phyloP scores from a whole-genome alignment of 495 filamentous ascomycete species.

The Alectoria sarmentosa region DNA sequence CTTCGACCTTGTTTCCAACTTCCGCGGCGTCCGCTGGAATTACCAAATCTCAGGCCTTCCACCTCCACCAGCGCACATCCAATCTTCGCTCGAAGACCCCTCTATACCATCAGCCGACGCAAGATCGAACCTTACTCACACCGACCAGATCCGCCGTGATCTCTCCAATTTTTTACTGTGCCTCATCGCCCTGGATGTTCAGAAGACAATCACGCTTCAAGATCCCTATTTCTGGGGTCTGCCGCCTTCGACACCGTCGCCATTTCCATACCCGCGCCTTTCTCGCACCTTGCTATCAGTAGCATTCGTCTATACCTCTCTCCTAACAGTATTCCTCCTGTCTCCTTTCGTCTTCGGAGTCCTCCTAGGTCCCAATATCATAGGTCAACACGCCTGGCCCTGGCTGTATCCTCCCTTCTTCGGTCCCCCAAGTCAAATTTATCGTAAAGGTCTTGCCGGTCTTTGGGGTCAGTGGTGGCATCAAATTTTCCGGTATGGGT shows the following conservation, averaged over 20 bases:
- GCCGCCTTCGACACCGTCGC: constrained; percentile 37
- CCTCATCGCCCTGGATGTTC: constrained; percentile 59
- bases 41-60: constrained; percentile 56
- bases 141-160: constrained; percentile 41
- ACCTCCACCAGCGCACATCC: constrained; percentile 46
- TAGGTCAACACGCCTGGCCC: constrained; percentile 45
- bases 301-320: constrained; percentile 43
- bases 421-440: constrained; percentile 49
- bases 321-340: constrained; percentile 48
- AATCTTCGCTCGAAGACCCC: constrained; percentile 34
- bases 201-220: constrained; percentile 57
- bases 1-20: constrained; percentile 57
- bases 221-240: constrained; percentile 68
- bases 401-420: constrained; percentile 62
- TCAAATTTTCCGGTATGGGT: constrained; percentile 71
- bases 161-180: constrained; percentile 40
- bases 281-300: constrained; percentile 42
- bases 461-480: constrained; percentile 88
- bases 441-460: constrained; percentile 62
- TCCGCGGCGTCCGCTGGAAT: constrained; percentile 74
- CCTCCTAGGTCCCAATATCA: constrained; percentile 42
- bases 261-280: constrained; percentile 34
- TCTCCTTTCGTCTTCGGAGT: constrained; percentile 51
- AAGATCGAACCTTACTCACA: constrained; percentile 34
- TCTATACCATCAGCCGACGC: constrained; percentile 9